A percentile compares a stretch with the other conserved stretches of the same genome.
Conservation (phyloP, 2,329 filamentous ascomycete genomes). For the Alternaria rosae region DNA sequence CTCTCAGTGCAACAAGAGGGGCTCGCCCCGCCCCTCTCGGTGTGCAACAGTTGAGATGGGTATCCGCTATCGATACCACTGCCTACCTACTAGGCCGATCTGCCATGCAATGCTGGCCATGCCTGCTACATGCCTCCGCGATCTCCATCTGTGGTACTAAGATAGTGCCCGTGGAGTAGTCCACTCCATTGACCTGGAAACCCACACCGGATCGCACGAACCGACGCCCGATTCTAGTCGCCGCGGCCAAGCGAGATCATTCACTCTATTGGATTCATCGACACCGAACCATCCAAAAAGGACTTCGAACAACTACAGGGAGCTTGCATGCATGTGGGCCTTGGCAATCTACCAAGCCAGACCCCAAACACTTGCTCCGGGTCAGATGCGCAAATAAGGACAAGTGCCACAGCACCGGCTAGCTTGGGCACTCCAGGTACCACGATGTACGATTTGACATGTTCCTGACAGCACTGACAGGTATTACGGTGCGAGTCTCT, state of each 20-base stretch:
- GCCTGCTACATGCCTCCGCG: background rate
- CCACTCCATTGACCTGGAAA: conserved; percentile 13
- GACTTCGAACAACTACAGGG: background rate
- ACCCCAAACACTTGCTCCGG: conserved; percentile 6
- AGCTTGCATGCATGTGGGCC: conserved; percentile 7
- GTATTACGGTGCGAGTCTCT: conserved; percentile 30
- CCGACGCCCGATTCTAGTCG: background rate
- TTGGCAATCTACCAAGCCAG: conserved; percentile 7
- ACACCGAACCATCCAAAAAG: background rate
- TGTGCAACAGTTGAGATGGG: conserved; percentile 12
- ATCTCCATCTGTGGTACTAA: conserved; percentile 3
- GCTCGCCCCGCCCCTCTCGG: background rate
- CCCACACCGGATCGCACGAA: conserved; percentile 2
- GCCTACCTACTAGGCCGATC: background rate
- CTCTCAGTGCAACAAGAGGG: conserved; percentile 5
- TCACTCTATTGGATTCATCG: background rate
- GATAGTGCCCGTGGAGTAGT: conserved; percentile 10
- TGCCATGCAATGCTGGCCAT: background rate
- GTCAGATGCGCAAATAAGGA: conserved; percentile 21
- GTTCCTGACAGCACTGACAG: conserved; percentile 35
- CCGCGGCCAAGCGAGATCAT: background rate
- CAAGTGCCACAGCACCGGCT: conserved; percentile 2
- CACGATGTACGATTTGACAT: conserved; percentile 17
- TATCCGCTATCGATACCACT: conserved; percentile 6
- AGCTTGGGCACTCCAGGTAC: background rate